Base-by-base conservation (phyloP, 2,329 filamentous ascomycete genomes). In the Alternaria arborescens region DNA sequence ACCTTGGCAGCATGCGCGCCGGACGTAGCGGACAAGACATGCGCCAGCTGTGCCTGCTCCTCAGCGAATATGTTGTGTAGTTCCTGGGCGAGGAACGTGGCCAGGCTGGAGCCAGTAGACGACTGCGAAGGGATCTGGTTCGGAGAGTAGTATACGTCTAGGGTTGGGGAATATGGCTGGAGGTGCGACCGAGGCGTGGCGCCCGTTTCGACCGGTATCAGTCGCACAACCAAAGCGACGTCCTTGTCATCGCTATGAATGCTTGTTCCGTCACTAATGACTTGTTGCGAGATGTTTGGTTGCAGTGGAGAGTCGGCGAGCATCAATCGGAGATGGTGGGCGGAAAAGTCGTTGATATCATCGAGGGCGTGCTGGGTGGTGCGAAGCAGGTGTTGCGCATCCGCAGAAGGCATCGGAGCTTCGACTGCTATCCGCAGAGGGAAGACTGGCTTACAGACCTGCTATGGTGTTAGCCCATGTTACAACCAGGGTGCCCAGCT, bases 381-480 rank as follows among this genome's bases (percentile, higher is more conserved):
- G 59, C 89, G 90, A 50, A 97, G 81, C 12, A 97, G 85, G 71
- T 89, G 86, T 72, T 91, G 86, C 2, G 89, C 88, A 71, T 97
- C 91, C 42, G 86, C 81, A 1, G 86, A 82, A 51, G 87, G 85
- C 30, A 96, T 80, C 36, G 89, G 86, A 28, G 92, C 88, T 69
- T 93, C 87, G 65, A 98, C 84, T 28, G 89, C 88, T 67, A 98
- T 91, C 63, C 90, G 89, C 20, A 98, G 84, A 8, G 95, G 94
- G 68, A 97, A 97, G 18, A 94, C 91, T 30, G 93, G 91, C 69
- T 89, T 89, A 79, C 94, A 98, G 59, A 91, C 89, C 93, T 97
- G 69, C 38, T 40, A n/a, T 38, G 48, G 16, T 58, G 46, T 70
- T 43, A 67, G 54, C 57, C 42, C 42, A 8, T 32, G 30, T 24